phyloP scores from a whole-genome alignment of 2,329 filamentous ascomycete genomes.

The Teratosphaeria viscida region DNA sequence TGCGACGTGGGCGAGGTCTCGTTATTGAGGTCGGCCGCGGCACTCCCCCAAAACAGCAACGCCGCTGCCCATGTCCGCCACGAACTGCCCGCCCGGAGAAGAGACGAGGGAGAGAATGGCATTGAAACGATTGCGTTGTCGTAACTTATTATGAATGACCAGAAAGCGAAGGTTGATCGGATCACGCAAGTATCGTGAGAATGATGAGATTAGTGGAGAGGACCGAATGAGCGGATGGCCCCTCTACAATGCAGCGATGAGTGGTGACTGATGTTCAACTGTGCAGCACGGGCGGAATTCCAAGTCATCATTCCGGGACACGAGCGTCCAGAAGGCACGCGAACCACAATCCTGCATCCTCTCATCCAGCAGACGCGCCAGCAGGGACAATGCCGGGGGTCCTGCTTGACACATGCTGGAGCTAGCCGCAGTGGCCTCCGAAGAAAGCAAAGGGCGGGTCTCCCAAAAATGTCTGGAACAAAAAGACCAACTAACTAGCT shows the following conservation, averaged over 20 bases:
- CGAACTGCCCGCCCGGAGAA: not conserved
- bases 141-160: not conserved
- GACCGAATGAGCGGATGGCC: not conserved
- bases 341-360: not conserved
- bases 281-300: not conserved
- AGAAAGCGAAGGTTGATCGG: not conserved
- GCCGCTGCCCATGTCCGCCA: not conserved
- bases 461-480: not conserved
- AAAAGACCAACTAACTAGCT: not conserved
- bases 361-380: not conserved
- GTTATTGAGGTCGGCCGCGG: conserved; percentile 18
- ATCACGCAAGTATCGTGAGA: not conserved
- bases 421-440: not conserved
- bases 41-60: conserved; percentile 5
- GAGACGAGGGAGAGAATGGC: not conserved
- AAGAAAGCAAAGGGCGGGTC: not conserved
- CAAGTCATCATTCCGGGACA: not conserved
- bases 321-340: not conserved
- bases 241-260: not conserved
- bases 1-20: conserved; percentile 26
- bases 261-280: not conserved
- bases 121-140: not conserved
- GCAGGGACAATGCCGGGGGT: not conserved
- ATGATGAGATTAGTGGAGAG: not conserved
- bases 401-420: not conserved